These are phyloP conservation scores for Emmonsia crescens DNA, from an alignment of 2,329 filamentous ascomycete species.

Conservation along the genomic window DNA sequence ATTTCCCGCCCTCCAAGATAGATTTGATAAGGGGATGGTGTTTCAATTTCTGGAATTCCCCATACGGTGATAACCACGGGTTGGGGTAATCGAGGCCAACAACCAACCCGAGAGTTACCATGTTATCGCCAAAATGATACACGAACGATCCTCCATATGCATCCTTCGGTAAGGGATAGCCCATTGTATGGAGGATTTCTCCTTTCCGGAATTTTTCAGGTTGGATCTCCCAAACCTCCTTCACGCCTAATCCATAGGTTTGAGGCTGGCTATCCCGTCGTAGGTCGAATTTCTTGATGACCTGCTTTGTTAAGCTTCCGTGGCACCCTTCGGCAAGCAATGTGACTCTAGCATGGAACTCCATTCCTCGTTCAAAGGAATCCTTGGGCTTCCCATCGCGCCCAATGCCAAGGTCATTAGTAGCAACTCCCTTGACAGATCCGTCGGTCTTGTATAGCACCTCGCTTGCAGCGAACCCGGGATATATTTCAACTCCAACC, in stretches of 20 bases:
- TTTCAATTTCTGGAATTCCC: conserved; percentile 97
- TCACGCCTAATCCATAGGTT: conserved; percentile 88
- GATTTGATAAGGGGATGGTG: conserved; percentile 82
- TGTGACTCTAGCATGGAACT: conserved; percentile 87
- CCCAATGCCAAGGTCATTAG: conserved; percentile 81
- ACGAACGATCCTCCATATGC: conserved; percentile 98
- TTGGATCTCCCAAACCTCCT: conserved; percentile 95
- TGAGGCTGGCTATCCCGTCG: conserved; percentile 82
- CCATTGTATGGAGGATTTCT: conserved; percentile 78
- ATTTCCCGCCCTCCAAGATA: conserved; percentile 90
- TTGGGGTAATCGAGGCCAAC: conserved; percentile 93
- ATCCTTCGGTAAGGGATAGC: conserved; percentile 76
- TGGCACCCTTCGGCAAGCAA: conserved; percentile 93
- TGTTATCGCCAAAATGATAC: conserved; percentile 98
- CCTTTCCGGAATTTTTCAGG: conserved; percentile 87
- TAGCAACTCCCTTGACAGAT: conserved; percentile 85
- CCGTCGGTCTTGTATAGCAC: conserved; percentile 79
- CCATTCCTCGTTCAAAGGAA: conserved; percentile 92
- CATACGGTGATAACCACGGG: conserved; percentile 90
- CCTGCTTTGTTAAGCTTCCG: conserved; percentile 87
- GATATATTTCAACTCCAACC: conserved; percentile 88
- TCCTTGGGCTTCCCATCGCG: conserved; percentile 78
- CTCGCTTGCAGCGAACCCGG: conserved; percentile 90
- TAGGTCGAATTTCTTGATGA: conserved; percentile 88
- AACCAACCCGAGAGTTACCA: conserved; percentile 84